A percentile compares a stretch with the other conserved stretches of the same genome.
These are phyloP conservation scores for Phytomonas sp. DNA, from an alignment of 208 protist genomes.

Conservation along the genomic window DNA sequence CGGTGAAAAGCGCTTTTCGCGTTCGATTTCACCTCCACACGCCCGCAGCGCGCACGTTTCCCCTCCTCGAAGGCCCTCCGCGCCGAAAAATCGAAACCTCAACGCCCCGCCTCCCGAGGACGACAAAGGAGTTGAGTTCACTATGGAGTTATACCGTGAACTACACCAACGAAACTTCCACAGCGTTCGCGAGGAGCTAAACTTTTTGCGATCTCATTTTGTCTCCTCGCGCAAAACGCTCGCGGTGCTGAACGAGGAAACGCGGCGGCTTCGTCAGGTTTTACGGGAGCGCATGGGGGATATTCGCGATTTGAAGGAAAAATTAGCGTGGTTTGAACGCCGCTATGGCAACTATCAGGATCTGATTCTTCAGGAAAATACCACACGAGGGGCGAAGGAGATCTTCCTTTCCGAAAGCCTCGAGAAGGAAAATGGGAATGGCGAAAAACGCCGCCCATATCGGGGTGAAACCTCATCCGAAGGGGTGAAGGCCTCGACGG, in stretches of 20 bases:
- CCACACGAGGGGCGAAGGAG: background rate
- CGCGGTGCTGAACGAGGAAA: slow-evolving; percentile 40
- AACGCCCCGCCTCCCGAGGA: too few relatives aligned
- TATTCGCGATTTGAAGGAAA: slow-evolving; percentile 18
- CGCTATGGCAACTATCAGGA: background rate
- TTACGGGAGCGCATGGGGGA: slow-evolving; percentile 28
- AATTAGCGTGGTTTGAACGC: slow-evolving; percentile 11
- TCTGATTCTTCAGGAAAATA: slow-evolving; percentile 6
- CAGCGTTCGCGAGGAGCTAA: slow-evolving; percentile 53
- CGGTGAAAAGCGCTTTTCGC: background rate
- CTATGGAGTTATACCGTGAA: slow-evolving; percentile 35
- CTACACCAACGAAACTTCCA: slow-evolving; percentile 50
- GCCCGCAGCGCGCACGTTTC: slow-evolving; percentile 1
- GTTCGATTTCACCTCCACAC: background rate
- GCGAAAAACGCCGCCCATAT: background rate
- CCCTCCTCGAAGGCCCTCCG: slow-evolving; percentile 14
- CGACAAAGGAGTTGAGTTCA: too few relatives aligned
- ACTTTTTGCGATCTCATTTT: slow-evolving; percentile 53
- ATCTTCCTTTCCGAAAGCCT: background rate
- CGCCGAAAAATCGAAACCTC: too few relatives aligned
- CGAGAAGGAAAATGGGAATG: background rate
- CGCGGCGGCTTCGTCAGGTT: slow-evolving; percentile 29
- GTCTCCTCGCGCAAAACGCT: slow-evolving; percentile 45
- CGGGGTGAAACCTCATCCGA: background rate
- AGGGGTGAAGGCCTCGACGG: background rate